phyloP scores from a whole-genome alignment of 2,329 filamentous ascomycete species.

The Paracamarosporium sp. region DNA sequence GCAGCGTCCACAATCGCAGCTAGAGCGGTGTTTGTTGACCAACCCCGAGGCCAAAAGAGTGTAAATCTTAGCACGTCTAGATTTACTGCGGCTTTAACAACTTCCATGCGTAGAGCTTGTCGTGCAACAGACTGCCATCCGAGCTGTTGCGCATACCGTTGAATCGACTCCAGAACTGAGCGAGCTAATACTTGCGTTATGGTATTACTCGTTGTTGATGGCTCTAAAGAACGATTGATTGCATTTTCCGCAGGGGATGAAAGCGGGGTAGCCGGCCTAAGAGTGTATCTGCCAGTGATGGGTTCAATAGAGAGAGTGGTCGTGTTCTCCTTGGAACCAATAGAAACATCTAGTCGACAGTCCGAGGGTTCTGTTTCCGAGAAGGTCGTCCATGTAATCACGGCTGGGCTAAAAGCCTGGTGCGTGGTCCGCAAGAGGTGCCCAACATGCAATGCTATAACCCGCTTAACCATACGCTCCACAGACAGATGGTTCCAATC shows the following conservation, averaged over 20 bases:
- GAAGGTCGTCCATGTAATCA: constrained; percentile 64
- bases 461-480: constrained; percentile 74
- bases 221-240: constrained; percentile 67
- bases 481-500: constrained; percentile 73
- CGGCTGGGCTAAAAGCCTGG: constrained; percentile 63
- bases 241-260: constrained; percentile 63
- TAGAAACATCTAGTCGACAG: constrained; percentile 71
- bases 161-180: constrained; percentile 68
- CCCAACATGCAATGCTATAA: constrained; percentile 77
- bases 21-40: constrained; percentile 75
- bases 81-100: constrained; percentile 67
- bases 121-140: constrained; percentile 65
- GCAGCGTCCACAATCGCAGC: constrained; percentile 57
- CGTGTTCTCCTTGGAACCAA: constrained; percentile 66
- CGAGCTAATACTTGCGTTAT: constrained; percentile 69
- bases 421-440: constrained; percentile 70
- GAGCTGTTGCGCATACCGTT: constrained; percentile 64
- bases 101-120: constrained; percentile 52
- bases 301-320: constrained; percentile 74
- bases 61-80: constrained; percentile 66
- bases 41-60: constrained; percentile 75
- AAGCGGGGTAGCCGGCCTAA: constrained; percentile 63
- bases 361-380: constrained; percentile 69
- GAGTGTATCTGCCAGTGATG: constrained; percentile 75
- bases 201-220: constrained; percentile 63